Evolutionary conservation across 2,329 filamentous ascomycete species (phyloP).

Genomic region (Sporothrix variecibatus): DNA sequence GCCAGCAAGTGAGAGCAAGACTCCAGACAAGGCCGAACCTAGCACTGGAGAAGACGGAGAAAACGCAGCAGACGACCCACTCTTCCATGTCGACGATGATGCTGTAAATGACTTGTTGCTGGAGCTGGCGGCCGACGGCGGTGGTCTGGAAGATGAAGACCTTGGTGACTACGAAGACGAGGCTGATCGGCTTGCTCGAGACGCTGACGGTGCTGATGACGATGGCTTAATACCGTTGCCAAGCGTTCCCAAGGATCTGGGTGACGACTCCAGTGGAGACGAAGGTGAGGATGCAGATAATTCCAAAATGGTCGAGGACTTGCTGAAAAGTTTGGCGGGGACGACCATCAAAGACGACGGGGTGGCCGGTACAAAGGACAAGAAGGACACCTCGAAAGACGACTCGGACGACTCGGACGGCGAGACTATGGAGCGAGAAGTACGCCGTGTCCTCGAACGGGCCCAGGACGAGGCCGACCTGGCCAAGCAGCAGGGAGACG

Average conservation of each 20-base stretch:
- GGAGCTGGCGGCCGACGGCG: slow-evolving; percentile 39
- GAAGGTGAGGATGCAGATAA: slow-evolving; percentile 37
- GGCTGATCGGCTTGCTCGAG: slow-evolving; percentile 2
- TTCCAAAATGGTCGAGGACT: slow-evolving; percentile 37
- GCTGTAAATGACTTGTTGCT: slow-evolving; percentile 55
- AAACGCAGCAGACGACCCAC: slow-evolving; percentile 35
- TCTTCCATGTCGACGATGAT: slow-evolving; percentile 53
- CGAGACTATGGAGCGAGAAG: slow-evolving; percentile 49
- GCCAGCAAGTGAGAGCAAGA: too few relatives aligned
- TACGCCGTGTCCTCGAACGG: slow-evolving; percentile 48
- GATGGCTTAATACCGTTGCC: slow-evolving; percentile 54
- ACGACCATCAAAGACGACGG: not conserved
- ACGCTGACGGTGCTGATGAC: slow-evolving; percentile 35
- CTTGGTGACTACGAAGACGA: slow-evolving; percentile 27
- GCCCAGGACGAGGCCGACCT: slow-evolving; percentile 51
- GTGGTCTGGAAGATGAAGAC: slow-evolving; percentile 36
- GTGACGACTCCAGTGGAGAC: slow-evolving; percentile 27
- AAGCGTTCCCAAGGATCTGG: slow-evolving; percentile 39
- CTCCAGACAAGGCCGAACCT: not conserved
- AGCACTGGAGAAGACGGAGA: slow-evolving; percentile 40
- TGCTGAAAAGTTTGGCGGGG: slow-evolving; percentile 40
- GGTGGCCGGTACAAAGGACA: not conserved
- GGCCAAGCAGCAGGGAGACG: slow-evolving; percentile 29
- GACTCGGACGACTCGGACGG: slow-evolving; percentile 51
- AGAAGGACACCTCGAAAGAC: slow-evolving; percentile 22